phyloP scores from a whole-genome alignment of 1,284 basidiomycete genomes.

The Exobasidium rhododendri region DNA sequence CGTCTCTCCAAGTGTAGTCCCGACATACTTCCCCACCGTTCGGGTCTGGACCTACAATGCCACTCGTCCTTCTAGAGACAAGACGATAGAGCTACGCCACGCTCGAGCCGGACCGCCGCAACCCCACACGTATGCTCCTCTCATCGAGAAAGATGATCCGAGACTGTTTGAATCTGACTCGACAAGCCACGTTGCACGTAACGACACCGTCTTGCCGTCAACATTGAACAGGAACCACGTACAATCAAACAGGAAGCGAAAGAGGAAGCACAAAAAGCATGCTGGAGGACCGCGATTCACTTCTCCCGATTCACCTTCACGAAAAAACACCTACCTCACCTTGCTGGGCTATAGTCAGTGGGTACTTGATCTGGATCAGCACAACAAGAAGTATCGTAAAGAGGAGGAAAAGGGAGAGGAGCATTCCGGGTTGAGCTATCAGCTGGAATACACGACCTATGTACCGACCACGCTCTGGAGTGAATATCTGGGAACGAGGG shows the following conservation, averaged over 20 bases:
- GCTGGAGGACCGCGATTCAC: slow-evolving; percentile 63
- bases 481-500: slow-evolving; percentile 18
- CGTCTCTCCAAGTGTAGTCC: slow-evolving; percentile 63
- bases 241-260: not conserved
- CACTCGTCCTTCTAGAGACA: not conserved
- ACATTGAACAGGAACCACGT: slow-evolving; percentile 1
- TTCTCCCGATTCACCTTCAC: slow-evolving; percentile 67
- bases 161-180: slow-evolving; percentile 29
- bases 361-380: slow-evolving; percentile 66
- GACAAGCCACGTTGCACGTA: slow-evolving; percentile 38
- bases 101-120: not conserved
- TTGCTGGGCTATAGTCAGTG: slow-evolving; percentile 81
- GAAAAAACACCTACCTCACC: slow-evolving; percentile 68
- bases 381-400: slow-evolving; percentile 54
- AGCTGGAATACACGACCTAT: slow-evolving; percentile 51
- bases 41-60: slow-evolving; percentile 66
- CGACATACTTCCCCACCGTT: slow-evolving; percentile 81
- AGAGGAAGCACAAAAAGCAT: slow-evolving; percentile 54
- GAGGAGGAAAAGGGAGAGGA: slow-evolving; percentile 4
- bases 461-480: slow-evolving; percentile 38
- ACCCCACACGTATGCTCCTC: not conserved
- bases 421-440: slow-evolving; percentile 23
- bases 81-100: not conserved
- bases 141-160: not conserved
- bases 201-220: slow-evolving; percentile 31